A percentile compares a stretch with the other conserved stretches of the same genome.
Evolutionary conservation across 805 yeast genomes (phyloP).

Genomic region (Zygosaccharomyces pseudorouxii): DNA sequence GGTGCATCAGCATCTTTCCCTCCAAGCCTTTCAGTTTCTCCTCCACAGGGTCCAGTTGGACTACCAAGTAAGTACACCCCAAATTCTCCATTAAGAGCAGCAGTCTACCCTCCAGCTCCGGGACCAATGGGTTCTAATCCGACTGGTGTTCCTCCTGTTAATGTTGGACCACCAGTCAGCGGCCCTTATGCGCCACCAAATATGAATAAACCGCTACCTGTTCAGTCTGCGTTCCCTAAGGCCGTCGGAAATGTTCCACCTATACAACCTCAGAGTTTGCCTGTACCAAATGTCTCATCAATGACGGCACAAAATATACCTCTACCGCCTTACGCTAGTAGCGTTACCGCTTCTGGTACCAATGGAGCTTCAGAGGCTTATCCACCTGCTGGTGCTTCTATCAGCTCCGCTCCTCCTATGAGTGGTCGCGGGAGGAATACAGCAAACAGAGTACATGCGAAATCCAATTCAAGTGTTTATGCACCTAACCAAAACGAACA

Average conservation of each 20-base stretch:
- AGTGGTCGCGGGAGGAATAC: constrained; percentile 4
- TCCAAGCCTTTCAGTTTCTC: constrained; percentile 3
- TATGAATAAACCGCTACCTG: not conserved
- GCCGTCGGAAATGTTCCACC: constrained; percentile 8
- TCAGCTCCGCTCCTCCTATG: not conserved
- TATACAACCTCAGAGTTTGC: not conserved
- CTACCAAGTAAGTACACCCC: constrained; percentile 11
- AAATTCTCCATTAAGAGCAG: constrained; percentile 1
- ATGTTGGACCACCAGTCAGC: not conserved
- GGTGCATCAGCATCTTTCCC: constrained; percentile 5
- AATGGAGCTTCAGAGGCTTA: not conserved
- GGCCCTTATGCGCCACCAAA: constrained; percentile 8
- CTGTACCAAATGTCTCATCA: constrained; percentile 5
- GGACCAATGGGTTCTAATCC: not conserved
- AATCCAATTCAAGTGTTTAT: constrained; percentile 33
- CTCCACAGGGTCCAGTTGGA: constrained; percentile 4
- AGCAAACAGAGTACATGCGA: constrained; percentile 24
- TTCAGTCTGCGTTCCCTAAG: not conserved
- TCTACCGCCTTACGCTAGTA: not conserved
- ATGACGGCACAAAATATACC: not conserved
- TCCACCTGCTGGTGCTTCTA: not conserved
- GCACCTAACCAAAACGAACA: constrained; percentile 28
- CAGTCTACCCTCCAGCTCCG: constrained; percentile 2
- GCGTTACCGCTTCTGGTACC: constrained; percentile 13
- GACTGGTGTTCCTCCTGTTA: not conserved